Conservation (phyloP, 257 asterid genomes). For the Thymus quinquecostatus region DNA sequence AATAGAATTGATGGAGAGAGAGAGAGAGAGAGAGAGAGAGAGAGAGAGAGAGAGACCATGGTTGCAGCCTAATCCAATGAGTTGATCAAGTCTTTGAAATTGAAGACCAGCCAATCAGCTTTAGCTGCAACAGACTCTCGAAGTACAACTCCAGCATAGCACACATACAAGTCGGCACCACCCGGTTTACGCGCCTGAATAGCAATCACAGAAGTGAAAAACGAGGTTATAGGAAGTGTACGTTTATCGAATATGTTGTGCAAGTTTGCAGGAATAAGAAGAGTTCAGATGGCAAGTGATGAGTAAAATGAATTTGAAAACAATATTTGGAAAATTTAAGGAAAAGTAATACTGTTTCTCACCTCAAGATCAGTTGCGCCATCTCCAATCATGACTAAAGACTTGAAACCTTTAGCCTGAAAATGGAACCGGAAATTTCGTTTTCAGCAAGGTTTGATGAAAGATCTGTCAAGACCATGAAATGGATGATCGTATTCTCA, state of each 20-base stretch:
- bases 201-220: conserved; percentile 5
- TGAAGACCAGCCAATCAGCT: conserved; percentile 92
- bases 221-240: background rate
- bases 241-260: background rate
- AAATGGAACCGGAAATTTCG: conserved; percentile 6
- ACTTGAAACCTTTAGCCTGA: conserved; percentile 67
- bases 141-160: conserved; percentile 84
- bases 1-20: background rate
- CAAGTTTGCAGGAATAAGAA: background rate
- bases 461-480: conserved; percentile 17
- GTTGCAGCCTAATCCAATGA: conserved; percentile 51
- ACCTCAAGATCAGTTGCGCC: conserved; percentile 99
- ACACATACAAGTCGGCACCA: conserved; percentile 83
- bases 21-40: background rate
- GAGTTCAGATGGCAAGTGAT: background rate
- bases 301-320: background rate
- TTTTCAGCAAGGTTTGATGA: background rate
- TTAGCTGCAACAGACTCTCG: conserved; percentile 82
- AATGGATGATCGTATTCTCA: conserved; percentile 29
- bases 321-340: background rate
- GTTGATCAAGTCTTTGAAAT: conserved; percentile 69
- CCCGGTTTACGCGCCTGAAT: conserved; percentile 87
- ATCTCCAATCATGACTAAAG: conserved; percentile 92
- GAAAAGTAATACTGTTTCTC: conserved; percentile 21
- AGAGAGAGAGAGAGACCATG: background rate